Evolutionary conservation across 768 basidiomycete genomes (phyloP).

Genomic region (Hypholoma sublateritium): DNA sequence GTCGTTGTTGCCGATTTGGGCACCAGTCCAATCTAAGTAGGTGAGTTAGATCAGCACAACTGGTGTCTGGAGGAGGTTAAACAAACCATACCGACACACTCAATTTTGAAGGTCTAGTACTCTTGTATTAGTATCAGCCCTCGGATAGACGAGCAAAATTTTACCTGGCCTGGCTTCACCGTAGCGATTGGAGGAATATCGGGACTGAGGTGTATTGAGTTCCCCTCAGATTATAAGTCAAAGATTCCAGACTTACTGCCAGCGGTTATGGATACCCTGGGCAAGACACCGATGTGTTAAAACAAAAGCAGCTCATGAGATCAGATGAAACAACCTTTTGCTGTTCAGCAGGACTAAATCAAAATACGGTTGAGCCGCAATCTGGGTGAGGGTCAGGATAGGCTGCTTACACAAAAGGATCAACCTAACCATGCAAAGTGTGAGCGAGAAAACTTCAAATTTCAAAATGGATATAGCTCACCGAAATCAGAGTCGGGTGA

Average conservation of each 20-base stretch:
- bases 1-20: constrained; percentile 77
- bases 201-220: constrained; percentile 36
- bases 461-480: constrained; percentile 22
- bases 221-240: not conserved
- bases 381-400: no score
- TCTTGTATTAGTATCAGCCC: not conserved
- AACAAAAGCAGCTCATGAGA: not conserved
- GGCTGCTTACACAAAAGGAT: constrained; percentile 62
- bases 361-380: not conserved
- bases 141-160: not conserved
- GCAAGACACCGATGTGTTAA: not conserved
- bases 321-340: constrained; percentile 51
- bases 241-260: constrained; percentile 55
- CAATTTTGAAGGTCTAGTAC: constrained; percentile 62
- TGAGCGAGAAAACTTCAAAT: not conserved
- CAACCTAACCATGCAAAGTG: constrained; percentile 42
- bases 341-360: constrained; percentile 42
- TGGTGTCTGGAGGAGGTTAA: not conserved
- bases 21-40: constrained; percentile 72
- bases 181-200: constrained; percentile 63
- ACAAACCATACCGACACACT: constrained; percentile 56
- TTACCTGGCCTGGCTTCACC: constrained; percentile 61
- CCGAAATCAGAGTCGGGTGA: constrained; percentile 59
- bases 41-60: not conserved
- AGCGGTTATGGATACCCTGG: constrained; percentile 68